Conservation (phyloP, 2,329 filamentous ascomycete genomes). For the Harringtonia aguacate region DNA sequence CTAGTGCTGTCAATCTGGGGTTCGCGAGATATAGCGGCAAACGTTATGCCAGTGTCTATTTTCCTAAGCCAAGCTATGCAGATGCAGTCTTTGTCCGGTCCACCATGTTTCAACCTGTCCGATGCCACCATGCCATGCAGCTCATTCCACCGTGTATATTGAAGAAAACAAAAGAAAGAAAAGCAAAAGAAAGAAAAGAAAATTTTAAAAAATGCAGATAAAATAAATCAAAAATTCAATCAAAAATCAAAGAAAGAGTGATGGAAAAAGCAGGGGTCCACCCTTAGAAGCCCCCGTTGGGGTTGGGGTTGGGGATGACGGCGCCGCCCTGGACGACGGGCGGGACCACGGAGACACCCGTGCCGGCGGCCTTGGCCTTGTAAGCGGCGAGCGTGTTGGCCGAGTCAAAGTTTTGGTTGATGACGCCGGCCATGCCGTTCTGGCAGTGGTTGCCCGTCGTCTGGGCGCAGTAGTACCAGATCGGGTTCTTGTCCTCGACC, state of each 20-base stretch:
- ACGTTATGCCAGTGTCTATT: no score
- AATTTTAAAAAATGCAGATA: not conserved
- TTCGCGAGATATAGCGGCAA: no score
- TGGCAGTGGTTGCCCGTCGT: constrained; percentile 32
- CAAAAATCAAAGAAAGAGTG: not conserved
- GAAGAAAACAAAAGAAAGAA: not conserved
- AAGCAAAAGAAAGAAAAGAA: not conserved
- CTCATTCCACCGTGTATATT: not conserved
- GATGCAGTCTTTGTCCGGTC: no score
- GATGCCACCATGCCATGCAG: not conserved
- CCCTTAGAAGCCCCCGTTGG: constrained; percentile 24
- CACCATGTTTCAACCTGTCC: no score
- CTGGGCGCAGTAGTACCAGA: constrained; percentile 36
- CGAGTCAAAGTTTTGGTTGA: constrained; percentile 34
- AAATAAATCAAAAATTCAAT: not conserved
- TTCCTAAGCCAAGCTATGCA: no score
- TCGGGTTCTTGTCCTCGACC: constrained; percentile 27
- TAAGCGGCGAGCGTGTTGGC: constrained; percentile 26
- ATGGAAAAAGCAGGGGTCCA: not conserved
- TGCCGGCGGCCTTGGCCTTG: constrained; percentile 23
- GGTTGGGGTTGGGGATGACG: constrained; percentile 30
- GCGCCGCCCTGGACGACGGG: constrained; percentile 22
- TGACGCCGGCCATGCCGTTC: constrained; percentile 35
- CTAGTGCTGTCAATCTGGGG: no score
- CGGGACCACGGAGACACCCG: constrained; percentile 20